Evolutionary conservation across 257 asterid species (phyloP).

Genomic region (Solanum neorickii): DNA sequence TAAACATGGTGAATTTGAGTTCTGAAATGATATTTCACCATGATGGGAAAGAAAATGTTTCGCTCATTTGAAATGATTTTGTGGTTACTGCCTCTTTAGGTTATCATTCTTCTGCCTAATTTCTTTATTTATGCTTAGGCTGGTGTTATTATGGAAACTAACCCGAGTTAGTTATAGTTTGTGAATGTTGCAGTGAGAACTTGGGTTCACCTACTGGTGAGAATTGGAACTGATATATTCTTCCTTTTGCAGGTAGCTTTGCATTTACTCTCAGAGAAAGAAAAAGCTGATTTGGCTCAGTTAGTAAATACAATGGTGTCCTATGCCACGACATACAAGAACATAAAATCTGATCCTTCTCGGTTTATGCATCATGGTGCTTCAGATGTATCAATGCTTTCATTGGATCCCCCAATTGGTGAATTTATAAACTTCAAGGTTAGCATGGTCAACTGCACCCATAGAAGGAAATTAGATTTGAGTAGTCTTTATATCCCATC

Average conservation of each 20-base stretch:
- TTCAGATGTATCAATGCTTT: conserved; percentile 42
- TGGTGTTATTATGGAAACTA: neutral
- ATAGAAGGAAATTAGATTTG: neutral
- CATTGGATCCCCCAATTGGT: conserved; percentile 72
- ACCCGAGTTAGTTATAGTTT: neutral
- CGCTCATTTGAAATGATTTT: neutral
- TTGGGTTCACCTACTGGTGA: neutral
- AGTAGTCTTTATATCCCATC: neutral
- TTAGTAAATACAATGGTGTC: conserved; percentile 76
- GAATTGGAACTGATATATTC: conserved; percentile 11
- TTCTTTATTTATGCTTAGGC: neutral
- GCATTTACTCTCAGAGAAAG: conserved; percentile 78
- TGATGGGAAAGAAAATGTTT: neutral
- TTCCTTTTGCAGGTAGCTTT: conserved; percentile 54
- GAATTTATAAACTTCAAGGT: conserved; percentile 66
- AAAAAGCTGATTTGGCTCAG: conserved; percentile 46
- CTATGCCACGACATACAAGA: conserved; percentile 75
- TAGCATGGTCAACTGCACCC: conserved; percentile 9
- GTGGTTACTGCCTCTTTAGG: neutral
- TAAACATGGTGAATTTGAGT: neutral
- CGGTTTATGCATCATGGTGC: conserved; percentile 32
- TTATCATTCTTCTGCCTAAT: neutral
- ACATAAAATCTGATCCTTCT: conserved; percentile 39
- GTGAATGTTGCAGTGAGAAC: neutral
- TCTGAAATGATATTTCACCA: neutral